Base-by-base conservation (phyloP, 441 rosid species). In the Sinapis alba region DNA sequence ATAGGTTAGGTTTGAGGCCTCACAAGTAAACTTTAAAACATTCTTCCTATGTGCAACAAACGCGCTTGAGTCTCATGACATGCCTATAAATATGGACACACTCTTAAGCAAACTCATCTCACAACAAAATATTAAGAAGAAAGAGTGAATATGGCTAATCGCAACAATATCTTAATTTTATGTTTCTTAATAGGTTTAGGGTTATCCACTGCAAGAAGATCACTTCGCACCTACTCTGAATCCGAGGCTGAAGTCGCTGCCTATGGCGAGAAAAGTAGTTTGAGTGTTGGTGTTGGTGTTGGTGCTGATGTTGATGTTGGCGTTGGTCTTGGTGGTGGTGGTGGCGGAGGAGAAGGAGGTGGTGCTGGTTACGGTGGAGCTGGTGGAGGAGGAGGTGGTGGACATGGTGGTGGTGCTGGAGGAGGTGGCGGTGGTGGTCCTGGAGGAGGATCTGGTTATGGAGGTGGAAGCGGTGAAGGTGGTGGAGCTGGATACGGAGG, bases 391-490 rank as follows among this genome's bases (percentile, higher is more conserved):
- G 80, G 80, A 59, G 77, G 81, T 1, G 77, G 81, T 72, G 81
- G 77, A 72, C 78, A 78, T 67, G 78, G 81, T 51, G 81, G 77
- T 67, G 81, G 81, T 59, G 81, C 77, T 67, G 81, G 81, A 0
- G 81, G 81, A 50, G 81, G 80, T 24, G 80, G 80, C 0, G 81
- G 77, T 11, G 77, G 81, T 26, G 73, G 81, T 78, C 76, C 77
- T 60, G 77, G 77, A 27, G 77, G 80, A 71, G 81, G 81, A 72
- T 65, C 58, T 51, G 58, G 58, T 45, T 77, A 71, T 13, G 80
- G 80, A 45, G 80, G 80, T 28, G 80, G 80, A 65, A 62, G 80
- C 0, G 80, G 80, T 45, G 80, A 71, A 64, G 80, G 80, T 2
- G 76, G 62, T 64, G 74, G 75, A 28, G 75, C 68, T 19, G 75